phyloP scores from a whole-genome alignment of 768 basidiomycete species.

The Boletus fagicola region DNA sequence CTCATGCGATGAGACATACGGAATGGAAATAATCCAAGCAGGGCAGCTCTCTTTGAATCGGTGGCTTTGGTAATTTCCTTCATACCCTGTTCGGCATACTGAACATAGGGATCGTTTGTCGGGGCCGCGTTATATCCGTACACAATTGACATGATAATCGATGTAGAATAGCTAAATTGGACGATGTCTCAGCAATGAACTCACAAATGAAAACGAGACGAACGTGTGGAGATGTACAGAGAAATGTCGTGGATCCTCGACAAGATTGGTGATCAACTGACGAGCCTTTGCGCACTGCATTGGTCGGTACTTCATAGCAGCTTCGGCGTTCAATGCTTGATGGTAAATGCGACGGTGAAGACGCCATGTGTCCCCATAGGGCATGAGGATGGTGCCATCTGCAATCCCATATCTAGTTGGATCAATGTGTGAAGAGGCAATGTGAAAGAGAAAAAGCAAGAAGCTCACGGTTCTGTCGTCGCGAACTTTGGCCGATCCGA shows the following conservation, averaged over 20 bases:
- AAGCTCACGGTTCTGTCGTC: constrained; percentile 21
- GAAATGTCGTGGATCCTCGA: constrained; percentile 28
- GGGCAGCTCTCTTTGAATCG: constrained; percentile 20
- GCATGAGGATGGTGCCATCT: constrained; percentile 34
- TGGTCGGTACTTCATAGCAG: constrained; percentile 28
- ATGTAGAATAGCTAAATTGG: constrained; percentile 25
- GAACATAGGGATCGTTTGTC: constrained; percentile 23
- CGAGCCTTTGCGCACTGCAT: constrained; percentile 35
- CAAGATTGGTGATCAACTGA: constrained; percentile 34
- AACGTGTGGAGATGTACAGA: constrained; percentile 26
- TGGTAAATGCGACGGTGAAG: constrained; percentile 34
- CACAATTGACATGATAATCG: constrained; percentile 28
- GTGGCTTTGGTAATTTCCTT: constrained; percentile 16
- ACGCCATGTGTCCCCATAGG: constrained; percentile 42
- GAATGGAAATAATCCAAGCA: constrained; percentile 27
- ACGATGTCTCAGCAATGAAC: not conserved
- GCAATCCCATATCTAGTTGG: constrained; percentile 32
- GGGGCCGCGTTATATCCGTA: constrained; percentile 25
- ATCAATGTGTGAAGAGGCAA: not conserved
- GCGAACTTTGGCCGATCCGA: constrained; percentile 34
- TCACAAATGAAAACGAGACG: constrained; percentile 4
- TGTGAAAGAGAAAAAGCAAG: not conserved
- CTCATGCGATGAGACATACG: constrained; percentile 16
- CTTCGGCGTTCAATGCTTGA: constrained; percentile 33
- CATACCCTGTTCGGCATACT: constrained; percentile 17